Evolutionary conservation across 768 basidiomycete genomes (phyloP).

Genomic region (Termitomyces sp.): DNA sequence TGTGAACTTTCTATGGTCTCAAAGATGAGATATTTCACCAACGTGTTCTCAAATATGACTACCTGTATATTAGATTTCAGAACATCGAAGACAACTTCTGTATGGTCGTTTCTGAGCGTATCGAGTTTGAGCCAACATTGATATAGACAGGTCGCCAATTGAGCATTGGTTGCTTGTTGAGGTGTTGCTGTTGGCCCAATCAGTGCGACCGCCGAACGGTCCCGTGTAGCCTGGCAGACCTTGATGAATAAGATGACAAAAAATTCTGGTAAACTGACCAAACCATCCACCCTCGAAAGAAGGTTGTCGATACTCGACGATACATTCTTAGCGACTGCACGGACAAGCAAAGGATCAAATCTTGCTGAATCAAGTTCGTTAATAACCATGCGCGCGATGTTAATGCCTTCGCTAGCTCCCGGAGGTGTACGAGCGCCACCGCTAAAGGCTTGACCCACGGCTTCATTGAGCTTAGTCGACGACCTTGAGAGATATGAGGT

Average conservation of each 20-base stretch:
- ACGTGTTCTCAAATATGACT: conserved; percentile 10
- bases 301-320: conserved; percentile 66
- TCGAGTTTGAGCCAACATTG: conserved; percentile 66
- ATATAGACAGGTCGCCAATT: conserved; percentile 75
- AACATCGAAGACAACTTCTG: conserved; percentile 48
- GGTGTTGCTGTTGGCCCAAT: conserved; percentile 74
- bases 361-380: conserved; percentile 93
- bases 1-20: conserved; percentile 40
- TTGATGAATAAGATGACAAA: neutral
- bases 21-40: conserved; percentile 2
- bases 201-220: conserved; percentile 73
- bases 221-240: conserved; percentile 56
- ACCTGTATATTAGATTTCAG: conserved; percentile 61
- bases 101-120: conserved; percentile 65
- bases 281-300: conserved; percentile 52
- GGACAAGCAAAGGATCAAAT: conserved; percentile 87
- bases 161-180: conserved; percentile 74
- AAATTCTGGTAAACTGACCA: conserved; percentile 46
- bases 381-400: conserved; percentile 68
- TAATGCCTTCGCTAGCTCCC: conserved; percentile 69
- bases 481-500: conserved; percentile 84
- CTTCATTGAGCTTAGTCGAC: conserved; percentile 78
- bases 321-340: conserved; percentile 72
- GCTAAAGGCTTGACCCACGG: conserved; percentile 70
- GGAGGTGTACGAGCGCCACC: conserved; percentile 68